These are phyloP conservation scores for Populus trichocarpa DNA, from an alignment of 441 rosid genomes.

Conservation along the genomic window DNA sequence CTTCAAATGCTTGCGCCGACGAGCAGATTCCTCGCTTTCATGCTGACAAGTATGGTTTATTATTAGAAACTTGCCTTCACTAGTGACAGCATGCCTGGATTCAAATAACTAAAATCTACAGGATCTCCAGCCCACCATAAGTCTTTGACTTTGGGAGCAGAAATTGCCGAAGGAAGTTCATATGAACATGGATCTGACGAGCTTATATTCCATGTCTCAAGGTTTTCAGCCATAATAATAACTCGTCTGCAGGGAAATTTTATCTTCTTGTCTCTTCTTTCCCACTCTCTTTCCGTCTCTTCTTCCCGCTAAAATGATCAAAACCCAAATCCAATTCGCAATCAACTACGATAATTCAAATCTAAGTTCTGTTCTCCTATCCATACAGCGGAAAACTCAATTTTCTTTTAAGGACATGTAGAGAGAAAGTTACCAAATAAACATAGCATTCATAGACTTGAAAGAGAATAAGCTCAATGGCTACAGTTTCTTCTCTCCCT, in stretches of 20 bases:
- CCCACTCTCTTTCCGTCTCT: too few species aligned
- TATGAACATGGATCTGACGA: background rate
- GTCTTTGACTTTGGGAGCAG: background rate
- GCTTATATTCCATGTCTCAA: background rate
- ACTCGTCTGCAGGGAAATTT: background rate
- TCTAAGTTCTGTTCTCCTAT: too few species aligned
- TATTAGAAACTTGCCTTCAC: slow-evolving; percentile 1
- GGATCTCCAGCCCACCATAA: slow-evolving; percentile 22
- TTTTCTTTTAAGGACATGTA: too few species aligned
- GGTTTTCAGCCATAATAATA: background rate
- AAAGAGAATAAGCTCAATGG: too few species aligned
- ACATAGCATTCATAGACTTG: too few species aligned
- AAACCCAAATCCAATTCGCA: too few species aligned
- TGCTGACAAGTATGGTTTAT: slow-evolving; percentile 16
- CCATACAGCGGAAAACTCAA: too few species aligned
- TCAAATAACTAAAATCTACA: slow-evolving; percentile 13
- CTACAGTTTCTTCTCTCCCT: too few species aligned
- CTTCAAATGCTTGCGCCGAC: slow-evolving; percentile 14
- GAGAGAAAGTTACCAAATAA: too few species aligned
- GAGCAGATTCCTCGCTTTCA: slow-evolving; percentile 6
- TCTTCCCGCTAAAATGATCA: too few species aligned
- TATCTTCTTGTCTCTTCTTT: too few species aligned
- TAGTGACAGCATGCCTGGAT: slow-evolving; percentile 4
- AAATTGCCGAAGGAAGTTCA: slow-evolving; percentile 4
- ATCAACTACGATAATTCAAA: too few species aligned